Conservation (phyloP, 208 protist genomes). For the Plasmodiophora brassicae region DNA sequence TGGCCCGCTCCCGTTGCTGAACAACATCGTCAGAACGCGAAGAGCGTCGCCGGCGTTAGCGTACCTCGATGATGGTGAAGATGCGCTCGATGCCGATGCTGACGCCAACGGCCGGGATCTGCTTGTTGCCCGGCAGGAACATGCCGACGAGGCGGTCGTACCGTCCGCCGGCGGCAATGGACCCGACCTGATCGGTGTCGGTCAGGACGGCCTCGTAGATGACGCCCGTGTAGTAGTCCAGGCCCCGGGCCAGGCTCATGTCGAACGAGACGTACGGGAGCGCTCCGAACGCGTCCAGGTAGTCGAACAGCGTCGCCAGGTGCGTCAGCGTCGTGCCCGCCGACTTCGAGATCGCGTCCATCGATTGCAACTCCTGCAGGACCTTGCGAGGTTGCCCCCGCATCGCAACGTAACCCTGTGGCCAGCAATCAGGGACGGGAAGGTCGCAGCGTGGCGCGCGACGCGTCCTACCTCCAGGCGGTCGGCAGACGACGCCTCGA, state of each 20-base stretch:
- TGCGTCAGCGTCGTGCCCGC: constrained; percentile 43
- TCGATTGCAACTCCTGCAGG: not conserved
- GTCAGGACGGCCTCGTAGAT: constrained; percentile 72
- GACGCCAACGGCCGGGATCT: constrained; percentile 74
- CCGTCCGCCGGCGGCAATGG: constrained; percentile 73
- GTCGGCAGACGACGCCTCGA: constrained; percentile 56
- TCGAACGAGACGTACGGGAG: constrained; percentile 63
- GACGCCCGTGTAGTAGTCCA: constrained; percentile 84
- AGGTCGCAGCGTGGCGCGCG: too few species aligned
- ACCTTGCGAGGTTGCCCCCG: constrained; percentile 48
- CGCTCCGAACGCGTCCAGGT: not conserved
- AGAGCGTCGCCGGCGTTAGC: not conserved
- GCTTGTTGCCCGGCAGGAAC: constrained; percentile 53
- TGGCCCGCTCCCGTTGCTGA: not conserved
- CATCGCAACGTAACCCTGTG: constrained; percentile 56
- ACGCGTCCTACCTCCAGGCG: constrained; percentile 49
- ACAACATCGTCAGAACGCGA: not conserved
- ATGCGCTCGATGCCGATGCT: constrained; percentile 76
- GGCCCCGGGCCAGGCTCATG: constrained; percentile 68
- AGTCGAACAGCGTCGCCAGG: constrained; percentile 26
- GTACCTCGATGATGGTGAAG: constrained; percentile 66
- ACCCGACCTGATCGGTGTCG: constrained; percentile 56
- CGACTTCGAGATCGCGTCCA: not conserved
- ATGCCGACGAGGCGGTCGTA: constrained; percentile 77
- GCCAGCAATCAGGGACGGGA: too few species aligned